phyloP scores from a whole-genome alignment of 2,329 filamentous ascomycete genomes.

The Nannizzia gypsea region DNA sequence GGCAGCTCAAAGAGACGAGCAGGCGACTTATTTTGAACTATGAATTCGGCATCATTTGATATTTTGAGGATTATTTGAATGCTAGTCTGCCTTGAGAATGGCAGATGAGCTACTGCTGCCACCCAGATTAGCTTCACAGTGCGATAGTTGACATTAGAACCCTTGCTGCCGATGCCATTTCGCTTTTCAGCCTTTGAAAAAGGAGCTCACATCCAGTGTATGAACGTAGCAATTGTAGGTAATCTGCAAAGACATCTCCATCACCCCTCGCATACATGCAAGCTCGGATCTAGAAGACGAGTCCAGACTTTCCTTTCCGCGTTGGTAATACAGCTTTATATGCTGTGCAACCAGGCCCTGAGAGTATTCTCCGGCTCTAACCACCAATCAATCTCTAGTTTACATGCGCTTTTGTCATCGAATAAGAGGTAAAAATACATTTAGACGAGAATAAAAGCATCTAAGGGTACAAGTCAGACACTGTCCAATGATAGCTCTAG shows the following conservation, averaged over 20 bases:
- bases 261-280: slow-evolving; percentile 74
- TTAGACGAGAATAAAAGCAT: background rate
- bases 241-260: slow-evolving; percentile 78
- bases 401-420: slow-evolving; percentile 55
- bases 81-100: too few species aligned
- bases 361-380: slow-evolving; percentile 73
- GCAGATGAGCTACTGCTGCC: background rate
- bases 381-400: slow-evolving; percentile 81
- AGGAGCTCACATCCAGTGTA: slow-evolving; percentile 65
- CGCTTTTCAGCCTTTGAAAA: slow-evolving; percentile 63
- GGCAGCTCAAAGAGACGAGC: too few species aligned
- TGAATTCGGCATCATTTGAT: background rate
- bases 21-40: background rate
- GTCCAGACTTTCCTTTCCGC: slow-evolving; percentile 55
- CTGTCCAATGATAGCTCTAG: too few species aligned
- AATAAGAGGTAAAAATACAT: background rate
- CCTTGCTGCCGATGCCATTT: slow-evolving; percentile 59
- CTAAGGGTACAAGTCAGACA: too few species aligned
- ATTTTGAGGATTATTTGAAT: too few species aligned
- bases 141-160: slow-evolving; percentile 34
- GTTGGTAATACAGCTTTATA: slow-evolving; percentile 48
- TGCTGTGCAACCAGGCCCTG: slow-evolving; percentile 55
- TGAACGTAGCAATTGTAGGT: slow-evolving; percentile 59
- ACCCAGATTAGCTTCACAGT: background rate
- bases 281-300: slow-evolving; percentile 61